A percentile compares a stretch with the other conserved stretches of the same genome.
Conservation (phyloP, 805 yeast species). For the Ogataea ramenticola region DNA sequence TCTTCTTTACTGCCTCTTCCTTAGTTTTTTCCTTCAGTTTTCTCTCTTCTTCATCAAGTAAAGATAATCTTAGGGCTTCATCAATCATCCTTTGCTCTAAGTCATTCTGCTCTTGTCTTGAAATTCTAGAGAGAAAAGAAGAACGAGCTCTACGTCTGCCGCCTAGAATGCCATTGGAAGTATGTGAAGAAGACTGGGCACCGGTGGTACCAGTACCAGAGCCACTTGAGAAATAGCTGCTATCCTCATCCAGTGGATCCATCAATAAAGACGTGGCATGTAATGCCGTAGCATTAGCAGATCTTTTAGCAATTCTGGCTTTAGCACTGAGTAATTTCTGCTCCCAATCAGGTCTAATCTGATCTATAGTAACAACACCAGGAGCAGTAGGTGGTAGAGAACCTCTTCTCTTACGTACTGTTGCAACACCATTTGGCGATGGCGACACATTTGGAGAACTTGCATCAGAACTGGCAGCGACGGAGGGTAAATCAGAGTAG, state of each 20-base stretch:
- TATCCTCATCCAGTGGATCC: not conserved
- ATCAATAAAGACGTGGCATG: slow-evolving; percentile 79
- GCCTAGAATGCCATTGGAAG: slow-evolving; percentile 4
- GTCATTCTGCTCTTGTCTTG: slow-evolving; percentile 26
- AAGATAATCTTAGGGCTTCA: slow-evolving; percentile 71
- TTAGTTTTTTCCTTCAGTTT: slow-evolving; percentile 22
- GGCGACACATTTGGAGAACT: not conserved
- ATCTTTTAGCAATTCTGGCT: slow-evolving; percentile 68
- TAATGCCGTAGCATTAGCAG: slow-evolving; percentile 91
- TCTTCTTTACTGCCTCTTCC: not conserved
- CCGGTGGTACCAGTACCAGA: too few relatives aligned
- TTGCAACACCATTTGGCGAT: not conserved
- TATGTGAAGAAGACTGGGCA: too few relatives aligned
- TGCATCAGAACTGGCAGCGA: not conserved
- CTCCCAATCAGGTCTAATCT: slow-evolving; percentile 92
- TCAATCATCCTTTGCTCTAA: slow-evolving; percentile 75
- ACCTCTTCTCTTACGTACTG: slow-evolving; percentile 31
- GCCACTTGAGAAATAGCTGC: not conserved
- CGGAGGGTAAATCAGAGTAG: not conserved
- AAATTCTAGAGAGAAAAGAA: not conserved
- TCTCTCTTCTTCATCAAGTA: slow-evolving; percentile 62
- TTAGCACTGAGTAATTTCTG: slow-evolving; percentile 63
- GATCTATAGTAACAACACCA: slow-evolving; percentile 71
- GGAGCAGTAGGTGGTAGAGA: slow-evolving; percentile 63
- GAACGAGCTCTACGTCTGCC: slow-evolving; percentile 4